A percentile compares a stretch with the other conserved stretches of the same genome.
These are phyloP conservation scores for Cephalotrichum gorgonifer DNA, from an alignment of 2,329 filamentous ascomycete genomes.

Conservation along the genomic window DNA sequence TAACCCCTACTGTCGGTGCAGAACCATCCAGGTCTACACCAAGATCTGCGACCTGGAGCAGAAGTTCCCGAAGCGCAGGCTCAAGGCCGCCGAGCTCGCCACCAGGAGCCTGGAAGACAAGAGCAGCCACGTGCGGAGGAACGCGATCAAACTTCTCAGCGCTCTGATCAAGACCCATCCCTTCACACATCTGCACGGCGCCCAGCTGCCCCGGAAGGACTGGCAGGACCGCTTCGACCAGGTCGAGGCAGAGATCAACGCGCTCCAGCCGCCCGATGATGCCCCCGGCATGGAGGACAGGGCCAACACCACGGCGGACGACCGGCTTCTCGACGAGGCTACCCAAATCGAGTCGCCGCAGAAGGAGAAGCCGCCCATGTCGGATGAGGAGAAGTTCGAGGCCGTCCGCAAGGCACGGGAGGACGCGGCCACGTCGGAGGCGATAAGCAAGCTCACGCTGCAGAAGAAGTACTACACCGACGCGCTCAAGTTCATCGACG, in stretches of 20 bases:
- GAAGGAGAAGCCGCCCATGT: constrained; percentile 53
- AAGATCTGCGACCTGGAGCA: constrained; percentile 90
- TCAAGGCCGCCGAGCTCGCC: constrained; percentile 78
- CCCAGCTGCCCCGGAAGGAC: constrained; percentile 72
- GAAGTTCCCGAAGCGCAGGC: constrained; percentile 87
- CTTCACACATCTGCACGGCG: constrained; percentile 84
- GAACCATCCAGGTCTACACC: constrained; percentile 86
- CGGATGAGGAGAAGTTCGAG: constrained; percentile 65
- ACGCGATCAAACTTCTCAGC: constrained; percentile 85
- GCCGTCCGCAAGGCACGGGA: constrained; percentile 71
- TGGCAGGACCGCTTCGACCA: constrained; percentile 76
- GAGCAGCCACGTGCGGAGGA: constrained; percentile 92
- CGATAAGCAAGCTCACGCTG: constrained; percentile 76
- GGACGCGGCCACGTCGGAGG: constrained; percentile 80
- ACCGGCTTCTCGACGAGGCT: constrained; percentile 73
- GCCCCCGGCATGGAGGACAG: constrained; percentile 61
- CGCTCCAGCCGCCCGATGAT: constrained; percentile 67
- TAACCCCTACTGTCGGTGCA: constrained; percentile 90
- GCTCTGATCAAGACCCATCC: constrained; percentile 89
- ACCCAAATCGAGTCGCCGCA: constrained; percentile 67
- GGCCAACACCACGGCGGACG: constrained; percentile 62
- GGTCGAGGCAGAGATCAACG: constrained; percentile 72
- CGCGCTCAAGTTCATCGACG: constrained; percentile 85
- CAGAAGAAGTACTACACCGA: constrained; percentile 90
- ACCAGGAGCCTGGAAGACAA: constrained; percentile 90